Evolutionary conservation across 1,284 basidiomycete genomes (phyloP), one percentile per base, ranked within the genome.

Genomic region (Macrocystidia cucumis): DNA sequence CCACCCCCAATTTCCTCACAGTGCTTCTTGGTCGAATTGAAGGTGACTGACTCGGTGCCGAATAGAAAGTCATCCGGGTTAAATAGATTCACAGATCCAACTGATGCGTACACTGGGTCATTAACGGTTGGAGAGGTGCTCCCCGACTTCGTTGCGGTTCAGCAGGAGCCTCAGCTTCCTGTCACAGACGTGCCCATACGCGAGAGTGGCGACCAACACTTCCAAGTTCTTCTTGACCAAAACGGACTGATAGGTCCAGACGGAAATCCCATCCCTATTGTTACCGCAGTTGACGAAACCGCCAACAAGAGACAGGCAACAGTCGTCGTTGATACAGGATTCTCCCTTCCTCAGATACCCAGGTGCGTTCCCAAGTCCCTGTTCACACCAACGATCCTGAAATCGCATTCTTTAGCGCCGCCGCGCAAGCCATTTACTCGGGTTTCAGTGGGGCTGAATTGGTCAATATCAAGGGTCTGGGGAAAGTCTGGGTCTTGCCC

Each of bases 371-470:
- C 36, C 16, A n/a, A 31, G 19, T 27, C 16, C 9, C 9, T 22
- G 9, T 9, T 3, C 11, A 20, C 24, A n/a, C 3, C 9, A 19
- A n/a, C 24, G 6, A 14, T 25, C 24, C 14, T 30, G 9, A 5
- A 14, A 12, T 16, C 48, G 59, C 17, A 57, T 81, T 87, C 14
- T 81, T 84, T 11, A 78, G 84, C 23, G 62, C 65, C 5, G 66
- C 87, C 43, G 74, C 82, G 7, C 84, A 88, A 45, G 79, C 79
- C 11, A 86, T 88, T 44, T 88, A 88, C 47, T 83, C 83, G 1
- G 75, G 84, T 29, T 79, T 87, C 2, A 72, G 73, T 42, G 82
- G 82, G 24, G 84, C 85, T 3, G 68, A 68, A 37, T 88, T 77
- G 56, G 78, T 82, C 47, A 45, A 60, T 9, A 52, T 51, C 6